Evolutionary conservation across 345 rosid genomes (phyloP).

Genomic region (Gossypioides kirkii): DNA sequence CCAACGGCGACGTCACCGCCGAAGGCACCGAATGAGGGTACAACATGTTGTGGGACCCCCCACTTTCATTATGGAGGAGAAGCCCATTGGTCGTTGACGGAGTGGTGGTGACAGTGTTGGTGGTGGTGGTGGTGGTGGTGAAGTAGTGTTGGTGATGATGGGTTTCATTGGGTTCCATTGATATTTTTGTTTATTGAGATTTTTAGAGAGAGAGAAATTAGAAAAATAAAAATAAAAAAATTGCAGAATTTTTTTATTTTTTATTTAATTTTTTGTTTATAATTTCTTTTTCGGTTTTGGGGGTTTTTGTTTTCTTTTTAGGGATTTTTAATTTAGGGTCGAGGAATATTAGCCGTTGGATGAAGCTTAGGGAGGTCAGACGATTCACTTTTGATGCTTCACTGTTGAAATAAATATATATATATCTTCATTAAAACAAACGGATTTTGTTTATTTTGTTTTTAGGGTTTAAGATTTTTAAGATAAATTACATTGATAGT

Average conservation of each 20-base stretch:
- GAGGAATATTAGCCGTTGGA: slow-evolving; percentile 23
- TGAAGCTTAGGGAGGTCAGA: background rate
- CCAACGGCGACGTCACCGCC: slow-evolving; percentile 50
- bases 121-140: slow-evolving; percentile 31
- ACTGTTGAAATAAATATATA: background rate
- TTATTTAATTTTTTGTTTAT: slow-evolving; percentile 1
- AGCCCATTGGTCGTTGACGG: slow-evolving; percentile 64
- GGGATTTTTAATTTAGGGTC: slow-evolving; percentile 1
- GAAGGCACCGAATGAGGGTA: slow-evolving; percentile 66
- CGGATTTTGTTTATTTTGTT: background rate
- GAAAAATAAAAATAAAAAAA: slow-evolving; percentile 5
- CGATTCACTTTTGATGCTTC: slow-evolving; percentile 11
- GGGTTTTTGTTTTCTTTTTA: background rate
- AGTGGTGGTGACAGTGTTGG: slow-evolving; percentile 24
- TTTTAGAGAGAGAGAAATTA: slow-evolving; percentile 31
- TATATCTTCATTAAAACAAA: too few species aligned
- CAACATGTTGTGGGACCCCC: slow-evolving; percentile 32
- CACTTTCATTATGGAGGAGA: slow-evolving; percentile 31
- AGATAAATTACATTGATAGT: background rate
- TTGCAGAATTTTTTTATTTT: slow-evolving; percentile 15
- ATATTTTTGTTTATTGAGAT: slow-evolving; percentile 17
- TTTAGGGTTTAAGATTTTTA: background rate
- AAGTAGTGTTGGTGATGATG: slow-evolving; percentile 34
- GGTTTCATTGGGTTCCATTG: slow-evolving; percentile 63
- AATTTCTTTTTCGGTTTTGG: slow-evolving; percentile 16